Evolutionary conservation across 1,139 yeast species (phyloP).

Genomic region (Arxiozyma telluris): DNA sequence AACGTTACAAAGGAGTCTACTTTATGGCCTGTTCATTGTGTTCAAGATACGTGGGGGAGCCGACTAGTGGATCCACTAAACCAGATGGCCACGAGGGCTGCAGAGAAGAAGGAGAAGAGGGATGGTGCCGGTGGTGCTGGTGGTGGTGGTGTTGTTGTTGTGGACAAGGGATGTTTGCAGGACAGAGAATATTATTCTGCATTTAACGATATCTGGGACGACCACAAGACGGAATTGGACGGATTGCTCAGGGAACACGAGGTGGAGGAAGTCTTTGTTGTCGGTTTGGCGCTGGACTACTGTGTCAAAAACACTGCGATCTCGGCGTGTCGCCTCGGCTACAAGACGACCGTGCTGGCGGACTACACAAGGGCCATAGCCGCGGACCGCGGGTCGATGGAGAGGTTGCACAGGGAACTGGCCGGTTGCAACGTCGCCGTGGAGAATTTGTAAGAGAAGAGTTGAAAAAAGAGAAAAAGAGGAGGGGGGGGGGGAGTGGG

Average conservation of each 20-base stretch:
- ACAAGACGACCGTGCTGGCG: slow-evolving; percentile 49
- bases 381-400: slow-evolving; percentile 14
- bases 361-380: slow-evolving; percentile 46
- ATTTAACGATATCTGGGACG: slow-evolving; percentile 69
- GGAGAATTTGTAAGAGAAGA: background rate
- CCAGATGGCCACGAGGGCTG: slow-evolving; percentile 17
- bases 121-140: no score
- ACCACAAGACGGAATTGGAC: slow-evolving; percentile 60
- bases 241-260: slow-evolving; percentile 35
- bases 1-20: slow-evolving; percentile 17
- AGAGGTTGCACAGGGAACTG: slow-evolving; percentile 15
- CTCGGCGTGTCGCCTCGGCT: slow-evolving; percentile 57
- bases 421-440: slow-evolving; percentile 8
- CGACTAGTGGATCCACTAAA: slow-evolving; percentile 45
- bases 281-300: slow-evolving; percentile 79
- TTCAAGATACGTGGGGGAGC: slow-evolving; percentile 62
- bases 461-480: no score
- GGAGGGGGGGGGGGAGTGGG: background rate
- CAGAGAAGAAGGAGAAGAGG: no score
- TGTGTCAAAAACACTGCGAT: slow-evolving; percentile 73
- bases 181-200: slow-evolving; percentile 89
- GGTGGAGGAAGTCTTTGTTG: slow-evolving; percentile 58
- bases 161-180: slow-evolving; percentile 59
- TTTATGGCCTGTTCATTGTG: slow-evolving; percentile 89
- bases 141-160: slow-evolving; percentile 26